Percentiles rank a stretch among this genome's conserved stretches.
Conservation (phyloP, 2,329 filamentous ascomycete genomes). For the Coniosporium tulheliwenetii region DNA sequence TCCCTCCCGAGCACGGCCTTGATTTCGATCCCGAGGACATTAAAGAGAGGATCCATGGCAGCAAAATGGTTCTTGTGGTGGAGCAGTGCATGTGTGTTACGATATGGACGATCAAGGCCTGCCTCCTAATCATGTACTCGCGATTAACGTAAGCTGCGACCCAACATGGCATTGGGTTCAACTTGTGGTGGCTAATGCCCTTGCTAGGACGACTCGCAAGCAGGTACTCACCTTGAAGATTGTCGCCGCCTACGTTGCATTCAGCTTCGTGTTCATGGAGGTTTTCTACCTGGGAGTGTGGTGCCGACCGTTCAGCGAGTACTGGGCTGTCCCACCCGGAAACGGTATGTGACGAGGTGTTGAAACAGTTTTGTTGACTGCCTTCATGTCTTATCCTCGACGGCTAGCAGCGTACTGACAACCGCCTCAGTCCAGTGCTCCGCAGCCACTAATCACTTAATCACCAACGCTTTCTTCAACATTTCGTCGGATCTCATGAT, state of each 20-base stretch:
- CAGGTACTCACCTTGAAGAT: no score
- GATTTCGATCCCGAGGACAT: constrained; percentile 20
- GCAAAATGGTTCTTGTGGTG: constrained; percentile 37
- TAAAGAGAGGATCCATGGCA: constrained; percentile 31
- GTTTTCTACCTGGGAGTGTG: constrained; percentile 36
- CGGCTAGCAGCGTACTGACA: constrained; percentile 3
- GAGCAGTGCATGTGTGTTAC: constrained; percentile 37
- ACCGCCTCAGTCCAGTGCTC: constrained; percentile 19
- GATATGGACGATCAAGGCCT: constrained; percentile 37
- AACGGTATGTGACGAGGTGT: constrained; percentile 6
- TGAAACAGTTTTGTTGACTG: constrained; percentile 4
- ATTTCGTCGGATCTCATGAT: constrained; percentile 30
- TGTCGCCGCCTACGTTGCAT: constrained; percentile 27
- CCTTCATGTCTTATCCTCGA: no score
- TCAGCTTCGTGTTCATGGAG: constrained; percentile 33
- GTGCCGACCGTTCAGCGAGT: constrained; percentile 37
- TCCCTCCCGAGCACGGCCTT: constrained; percentile 15
- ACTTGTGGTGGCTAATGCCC: constrained; percentile 1
- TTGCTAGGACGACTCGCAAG: no score
- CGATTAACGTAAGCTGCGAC: constrained; percentile 26
- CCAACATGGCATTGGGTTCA: constrained; percentile 4
- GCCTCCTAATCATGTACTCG: constrained; percentile 37
- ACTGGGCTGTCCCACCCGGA: constrained; percentile 34
- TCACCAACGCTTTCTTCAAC: constrained; percentile 30
- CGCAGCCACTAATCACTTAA: constrained; percentile 29